Percentiles rank a stretch among this genome's conserved stretches.
Evolutionary conservation across 495 filamentous ascomycete genomes (phyloP).

Genomic region (Astrothelium macrocarpum): DNA sequence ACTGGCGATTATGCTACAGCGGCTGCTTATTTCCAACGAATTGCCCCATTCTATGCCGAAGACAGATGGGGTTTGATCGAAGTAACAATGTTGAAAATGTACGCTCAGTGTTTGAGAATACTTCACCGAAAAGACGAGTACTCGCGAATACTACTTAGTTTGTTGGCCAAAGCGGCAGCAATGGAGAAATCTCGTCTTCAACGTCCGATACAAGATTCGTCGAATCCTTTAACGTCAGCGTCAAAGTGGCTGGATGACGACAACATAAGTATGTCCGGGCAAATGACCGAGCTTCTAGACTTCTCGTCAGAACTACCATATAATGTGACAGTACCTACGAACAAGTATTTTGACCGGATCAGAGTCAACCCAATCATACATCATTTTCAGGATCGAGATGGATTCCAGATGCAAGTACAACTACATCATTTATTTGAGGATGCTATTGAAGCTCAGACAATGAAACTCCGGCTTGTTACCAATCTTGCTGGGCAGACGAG

Average conservation of each 20-base stretch:
- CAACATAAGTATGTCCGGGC: slow-evolving; percentile 45
- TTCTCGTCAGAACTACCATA: slow-evolving; percentile 54
- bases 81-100: slow-evolving; percentile 72
- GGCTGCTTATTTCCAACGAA: slow-evolving; percentile 67
- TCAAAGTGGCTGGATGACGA: slow-evolving; percentile 35
- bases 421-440: slow-evolving; percentile 66
- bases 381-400: slow-evolving; percentile 64
- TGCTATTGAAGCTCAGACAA: slow-evolving; percentile 53
- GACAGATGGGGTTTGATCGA: slow-evolving; percentile 73
- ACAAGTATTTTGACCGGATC: slow-evolving; percentile 63
- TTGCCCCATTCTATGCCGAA: slow-evolving; percentile 73
- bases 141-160: slow-evolving; percentile 59
- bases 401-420: slow-evolving; percentile 62
- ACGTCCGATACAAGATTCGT: slow-evolving; percentile 31
- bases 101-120: slow-evolving; percentile 72
- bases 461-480: slow-evolving; percentile 55
- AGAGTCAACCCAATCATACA: slow-evolving; percentile 57
- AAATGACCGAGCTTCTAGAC: slow-evolving; percentile 55
- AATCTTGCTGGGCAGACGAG: slow-evolving; percentile 37
- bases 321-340: slow-evolving; percentile 56
- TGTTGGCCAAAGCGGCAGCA: slow-evolving; percentile 64
- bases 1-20: slow-evolving; percentile 63
- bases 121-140: slow-evolving; percentile 71
- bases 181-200: slow-evolving; percentile 41
- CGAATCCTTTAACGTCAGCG: slow-evolving; percentile 8